Evolutionary conservation across 148 eudicot genomes (phyloP).

Genomic region (Fallopia convolvulus): DNA sequence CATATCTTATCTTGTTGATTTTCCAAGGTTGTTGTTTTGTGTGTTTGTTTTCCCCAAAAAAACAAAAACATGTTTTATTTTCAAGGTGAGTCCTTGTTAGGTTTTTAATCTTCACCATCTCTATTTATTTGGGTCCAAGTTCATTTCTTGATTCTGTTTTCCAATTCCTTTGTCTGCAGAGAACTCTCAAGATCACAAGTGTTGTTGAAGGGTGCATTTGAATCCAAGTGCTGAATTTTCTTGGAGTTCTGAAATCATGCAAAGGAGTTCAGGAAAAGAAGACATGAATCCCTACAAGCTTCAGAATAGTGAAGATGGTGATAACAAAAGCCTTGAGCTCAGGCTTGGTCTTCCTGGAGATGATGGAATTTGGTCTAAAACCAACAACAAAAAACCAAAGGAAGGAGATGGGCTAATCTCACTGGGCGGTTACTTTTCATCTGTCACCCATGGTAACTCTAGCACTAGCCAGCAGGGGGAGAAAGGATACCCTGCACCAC

Average conservation of each 20-base stretch:
- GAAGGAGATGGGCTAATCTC: neutral
- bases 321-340: constrained; percentile 61
- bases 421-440: constrained; percentile 5
- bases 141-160: neutral
- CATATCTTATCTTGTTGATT: neutral
- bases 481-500: constrained; percentile 23
- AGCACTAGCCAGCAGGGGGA: neutral
- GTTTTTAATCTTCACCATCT: neutral
- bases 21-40: neutral
- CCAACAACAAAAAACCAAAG: constrained; percentile 1
- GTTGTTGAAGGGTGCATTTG: neutral
- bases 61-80: neutral
- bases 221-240: neutral
- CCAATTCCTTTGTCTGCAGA: neutral
- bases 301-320: constrained; percentile 16
- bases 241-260: neutral
- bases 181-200: neutral
- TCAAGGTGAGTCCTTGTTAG: neutral
- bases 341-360: constrained; percentile 76
- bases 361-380: constrained; percentile 23
- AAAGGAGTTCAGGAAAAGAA: constrained; percentile 2
- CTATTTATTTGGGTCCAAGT: neutral
- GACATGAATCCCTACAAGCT: neutral
- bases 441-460: constrained; percentile 12
- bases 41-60: neutral